A percentile compares a stretch with the other conserved stretches of the same genome.
phyloP scores from a whole-genome alignment of 2,329 filamentous ascomycete genomes.

The Esteya vermicola region DNA sequence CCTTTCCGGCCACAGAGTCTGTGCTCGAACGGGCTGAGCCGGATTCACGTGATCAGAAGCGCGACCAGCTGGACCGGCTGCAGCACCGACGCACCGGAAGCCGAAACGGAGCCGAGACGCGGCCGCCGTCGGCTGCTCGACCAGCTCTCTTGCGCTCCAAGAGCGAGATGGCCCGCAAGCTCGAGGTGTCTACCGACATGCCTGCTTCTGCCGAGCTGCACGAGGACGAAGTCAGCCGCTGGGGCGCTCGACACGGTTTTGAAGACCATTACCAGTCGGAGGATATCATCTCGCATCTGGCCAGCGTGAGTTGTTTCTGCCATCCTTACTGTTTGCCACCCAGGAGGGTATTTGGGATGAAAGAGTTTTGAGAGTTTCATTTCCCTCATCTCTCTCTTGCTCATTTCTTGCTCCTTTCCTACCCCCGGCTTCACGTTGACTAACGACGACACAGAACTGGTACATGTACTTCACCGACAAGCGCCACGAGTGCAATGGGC shows the following conservation, averaged over 20 bases:
- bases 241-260: conserved; percentile 68
- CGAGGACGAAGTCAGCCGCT: conserved; percentile 20
- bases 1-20: too few species aligned
- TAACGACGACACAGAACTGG: conserved; percentile 58
- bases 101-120: conserved; percentile 2
- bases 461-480: conserved; percentile 99
- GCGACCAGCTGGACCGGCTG: not conserved
- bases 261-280: conserved; percentile 85
- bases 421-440: too few species aligned
- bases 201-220: conserved; percentile 8
- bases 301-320: conserved; percentile 45
- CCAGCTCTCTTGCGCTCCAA: conserved; percentile 40
- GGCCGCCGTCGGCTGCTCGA: conserved; percentile 19
- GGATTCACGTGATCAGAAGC: conserved; percentile 15
- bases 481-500: conserved; percentile 85
- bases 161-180: conserved; percentile 35
- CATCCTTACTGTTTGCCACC: not conserved
- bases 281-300: conserved; percentile 73
- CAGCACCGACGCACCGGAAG: not conserved
- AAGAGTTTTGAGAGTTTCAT: not conserved
- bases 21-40: not conserved
- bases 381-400: not conserved
- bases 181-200: conserved; percentile 19
- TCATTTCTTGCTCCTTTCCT: not conserved
- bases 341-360: not conserved